Evolutionary conservation across 108 stramenopile genomes (phyloP).

Genomic region (Tribonema minus): DNA sequence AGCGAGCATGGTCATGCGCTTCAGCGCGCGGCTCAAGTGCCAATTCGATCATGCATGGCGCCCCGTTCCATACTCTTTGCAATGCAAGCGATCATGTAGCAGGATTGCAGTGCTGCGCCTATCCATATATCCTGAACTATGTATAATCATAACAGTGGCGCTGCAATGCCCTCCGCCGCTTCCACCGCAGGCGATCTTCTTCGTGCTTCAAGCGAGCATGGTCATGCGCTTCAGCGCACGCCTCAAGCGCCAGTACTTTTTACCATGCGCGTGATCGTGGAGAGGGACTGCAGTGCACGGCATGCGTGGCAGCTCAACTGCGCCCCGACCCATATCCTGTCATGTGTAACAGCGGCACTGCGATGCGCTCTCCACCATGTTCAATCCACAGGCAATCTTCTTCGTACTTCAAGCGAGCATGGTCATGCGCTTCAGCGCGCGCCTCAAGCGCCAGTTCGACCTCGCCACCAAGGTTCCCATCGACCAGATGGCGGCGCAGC

Average conservation of each 20-base stretch:
- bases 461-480: background rate
- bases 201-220: background rate
- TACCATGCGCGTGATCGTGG: too few relatives aligned
- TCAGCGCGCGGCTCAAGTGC: background rate
- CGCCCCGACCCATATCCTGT: background rate
- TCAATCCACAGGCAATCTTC: background rate
- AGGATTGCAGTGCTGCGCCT: too few relatives aligned
- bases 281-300: background rate
- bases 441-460: background rate
- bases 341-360: background rate
- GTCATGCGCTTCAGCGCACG: background rate
- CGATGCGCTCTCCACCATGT: too few relatives aligned
- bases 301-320: background rate
- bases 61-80: too few relatives aligned
- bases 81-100: too few relatives aligned
- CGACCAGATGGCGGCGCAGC: background rate
- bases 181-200: background rate
- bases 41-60: too few relatives aligned
- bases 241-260: background rate
- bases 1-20: background rate
- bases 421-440: background rate
- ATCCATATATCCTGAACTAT: too few relatives aligned
- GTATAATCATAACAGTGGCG: too few relatives aligned
- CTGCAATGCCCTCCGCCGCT: too few relatives aligned
- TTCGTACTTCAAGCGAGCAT: background rate